A percentile compares a stretch with the other conserved stretches of the same genome.
These are phyloP conservation scores for Penicillium sp. DNA, from an alignment of 2,329 filamentous ascomycete species.

Conservation along the genomic window DNA sequence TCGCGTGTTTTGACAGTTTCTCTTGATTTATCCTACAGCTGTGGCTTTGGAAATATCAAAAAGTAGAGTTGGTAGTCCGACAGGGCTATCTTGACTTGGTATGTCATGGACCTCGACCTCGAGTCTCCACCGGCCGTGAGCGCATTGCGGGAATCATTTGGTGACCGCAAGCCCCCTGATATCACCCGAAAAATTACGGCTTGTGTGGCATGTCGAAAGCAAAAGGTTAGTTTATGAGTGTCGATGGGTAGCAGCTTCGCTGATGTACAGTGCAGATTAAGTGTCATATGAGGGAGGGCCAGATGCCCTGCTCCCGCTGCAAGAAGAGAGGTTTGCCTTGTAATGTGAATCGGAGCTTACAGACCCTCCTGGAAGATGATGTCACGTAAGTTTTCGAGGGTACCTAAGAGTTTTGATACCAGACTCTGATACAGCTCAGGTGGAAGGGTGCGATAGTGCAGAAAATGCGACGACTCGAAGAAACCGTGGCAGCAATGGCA, in stretches of 20 bases:
- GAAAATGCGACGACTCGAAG: constrained; percentile 41
- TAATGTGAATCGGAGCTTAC: constrained; percentile 45
- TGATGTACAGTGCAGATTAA: constrained; percentile 32
- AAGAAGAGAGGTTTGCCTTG: constrained; percentile 44
- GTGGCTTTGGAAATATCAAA: too few relatives aligned
- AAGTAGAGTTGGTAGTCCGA: too few relatives aligned
- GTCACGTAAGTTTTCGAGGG: constrained; percentile 25
- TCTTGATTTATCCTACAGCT: too few relatives aligned
- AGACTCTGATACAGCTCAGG: constrained; percentile 16
- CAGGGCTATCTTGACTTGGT: too few relatives aligned
- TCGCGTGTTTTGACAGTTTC: too few relatives aligned
- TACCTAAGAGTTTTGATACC: not conserved
- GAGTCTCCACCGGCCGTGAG: constrained; percentile 16
- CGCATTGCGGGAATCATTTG: constrained; percentile 37
- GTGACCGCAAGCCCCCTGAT: constrained; percentile 36
- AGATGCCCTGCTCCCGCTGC: constrained; percentile 44
- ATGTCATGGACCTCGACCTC: constrained; percentile 7
- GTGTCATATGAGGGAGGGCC: constrained; percentile 44
- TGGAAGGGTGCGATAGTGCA: constrained; percentile 45
- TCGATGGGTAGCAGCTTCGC: not conserved
- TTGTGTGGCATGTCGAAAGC: constrained; percentile 34
- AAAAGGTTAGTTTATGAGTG: constrained; percentile 21
- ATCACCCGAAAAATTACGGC: constrained; percentile 36
- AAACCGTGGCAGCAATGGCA: constrained; percentile 32
- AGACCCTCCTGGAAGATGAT: constrained; percentile 47